Percentiles rank a stretch among this genome's conserved stretches.
These are phyloP conservation scores for Magnaporthiopsis poae DNA, from an alignment of 2,329 filamentous ascomycete species.

Conservation along the genomic window DNA sequence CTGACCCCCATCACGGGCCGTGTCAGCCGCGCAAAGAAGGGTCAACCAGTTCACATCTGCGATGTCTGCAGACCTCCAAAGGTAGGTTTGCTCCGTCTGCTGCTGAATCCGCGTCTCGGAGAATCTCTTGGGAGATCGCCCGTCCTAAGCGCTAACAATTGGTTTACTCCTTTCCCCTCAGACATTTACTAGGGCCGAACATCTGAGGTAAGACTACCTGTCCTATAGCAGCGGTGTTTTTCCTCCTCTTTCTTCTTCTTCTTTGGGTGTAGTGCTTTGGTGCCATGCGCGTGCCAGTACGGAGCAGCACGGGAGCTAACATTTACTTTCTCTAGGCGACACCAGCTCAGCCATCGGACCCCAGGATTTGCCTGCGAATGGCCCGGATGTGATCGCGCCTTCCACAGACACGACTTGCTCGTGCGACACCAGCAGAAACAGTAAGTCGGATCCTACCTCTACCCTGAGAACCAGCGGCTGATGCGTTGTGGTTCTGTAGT, in stretches of 20 bases:
- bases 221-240: background rate
- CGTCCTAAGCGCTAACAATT: constrained; percentile 23
- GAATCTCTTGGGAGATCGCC: background rate
- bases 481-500: constrained; percentile 19
- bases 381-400: constrained; percentile 46
- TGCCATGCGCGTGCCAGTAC: constrained; percentile 15
- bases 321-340: constrained; percentile 9
- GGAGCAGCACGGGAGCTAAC: constrained; percentile 20
- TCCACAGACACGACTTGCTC: constrained; percentile 49
- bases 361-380: constrained; percentile 42
- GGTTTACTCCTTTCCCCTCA: constrained; percentile 37
- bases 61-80: constrained; percentile 10
- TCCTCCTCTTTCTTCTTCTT: too few species aligned
- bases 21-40: constrained; percentile 13
- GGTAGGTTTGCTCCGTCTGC: constrained; percentile 7
- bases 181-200: constrained; percentile 14
- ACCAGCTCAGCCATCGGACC: constrained; percentile 45
- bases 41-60: constrained; percentile 12
- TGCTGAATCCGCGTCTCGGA: background rate
- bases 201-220: constrained; percentile 16
- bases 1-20: constrained; percentile 11
- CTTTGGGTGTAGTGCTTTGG: background rate
- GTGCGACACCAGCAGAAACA: constrained; percentile 45
- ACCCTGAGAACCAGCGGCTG: constrained; percentile 12
- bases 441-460: constrained; percentile 24